phyloP scores from a whole-genome alignment of 192 early-diverging fungal genomes.

The Chytriomyces sp. region DNA sequence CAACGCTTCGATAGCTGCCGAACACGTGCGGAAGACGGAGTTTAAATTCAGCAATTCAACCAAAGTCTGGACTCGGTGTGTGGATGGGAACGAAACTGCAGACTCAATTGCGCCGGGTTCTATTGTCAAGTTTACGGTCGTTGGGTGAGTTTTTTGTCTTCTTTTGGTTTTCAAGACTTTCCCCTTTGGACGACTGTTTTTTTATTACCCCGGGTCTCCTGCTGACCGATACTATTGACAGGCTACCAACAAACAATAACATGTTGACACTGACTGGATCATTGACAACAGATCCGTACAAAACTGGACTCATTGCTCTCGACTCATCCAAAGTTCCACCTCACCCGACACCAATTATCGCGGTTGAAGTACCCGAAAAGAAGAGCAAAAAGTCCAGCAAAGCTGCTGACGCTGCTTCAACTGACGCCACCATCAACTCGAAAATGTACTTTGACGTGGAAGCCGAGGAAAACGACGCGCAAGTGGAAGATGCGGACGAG shows the following conservation, averaged over 20 bases:
- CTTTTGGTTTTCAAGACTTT: neutral
- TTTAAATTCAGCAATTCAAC: constrained; percentile 69
- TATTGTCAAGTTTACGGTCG: constrained; percentile 72
- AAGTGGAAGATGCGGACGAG: constrained; percentile 14
- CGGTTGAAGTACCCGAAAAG: constrained; percentile 11
- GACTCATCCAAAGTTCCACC: constrained; percentile 29
- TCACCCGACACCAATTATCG: constrained; percentile 19
- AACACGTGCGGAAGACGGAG: constrained; percentile 73
- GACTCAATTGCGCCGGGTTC: constrained; percentile 65
- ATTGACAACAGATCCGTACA: constrained; percentile 46
- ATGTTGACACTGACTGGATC: constrained; percentile 84
- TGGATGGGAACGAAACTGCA: constrained; percentile 33
- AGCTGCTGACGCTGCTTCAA: neutral
- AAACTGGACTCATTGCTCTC: constrained; percentile 43
- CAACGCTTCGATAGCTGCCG: constrained; percentile 93
- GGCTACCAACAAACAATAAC: constrained; percentile 79
- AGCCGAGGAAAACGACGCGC: constrained; percentile 22
- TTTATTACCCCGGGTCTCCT: neutral
- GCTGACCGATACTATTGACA: constrained; percentile 32
- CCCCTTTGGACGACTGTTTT: neutral
- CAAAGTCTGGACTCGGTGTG: constrained; percentile 32
- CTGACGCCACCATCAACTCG: neutral
- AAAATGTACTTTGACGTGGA: constrained; percentile 26
- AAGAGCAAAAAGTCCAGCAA: constrained; percentile 23
- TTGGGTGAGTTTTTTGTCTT: constrained; percentile 58